A percentile compares a stretch with the other conserved stretches of the same genome.
phyloP scores from a whole-genome alignment of 2,329 filamentous ascomycete species.

The Alternaria conjuncta region DNA sequence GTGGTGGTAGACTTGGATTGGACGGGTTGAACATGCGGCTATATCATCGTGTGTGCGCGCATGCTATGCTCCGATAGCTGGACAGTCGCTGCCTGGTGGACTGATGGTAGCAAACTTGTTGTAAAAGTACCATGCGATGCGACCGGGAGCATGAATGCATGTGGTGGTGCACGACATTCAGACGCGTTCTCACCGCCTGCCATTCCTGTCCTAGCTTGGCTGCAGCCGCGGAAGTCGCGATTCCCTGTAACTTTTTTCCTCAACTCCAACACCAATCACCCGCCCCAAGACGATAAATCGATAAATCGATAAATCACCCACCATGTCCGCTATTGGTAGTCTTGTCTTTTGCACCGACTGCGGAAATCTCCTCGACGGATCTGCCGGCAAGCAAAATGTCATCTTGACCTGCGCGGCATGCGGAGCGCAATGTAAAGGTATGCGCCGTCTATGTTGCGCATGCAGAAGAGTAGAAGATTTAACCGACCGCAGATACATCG shows the following conservation, averaged over 20 bases:
- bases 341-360: constrained; percentile 93
- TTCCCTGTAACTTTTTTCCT: constrained; percentile 30
- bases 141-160: constrained; percentile 3
- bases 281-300: constrained; percentile 1
- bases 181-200: constrained; percentile 40
- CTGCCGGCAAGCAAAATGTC: constrained; percentile 76
- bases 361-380: constrained; percentile 85
- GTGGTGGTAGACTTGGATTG: not conserved
- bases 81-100: not conserved
- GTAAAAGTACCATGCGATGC: constrained; percentile 3
- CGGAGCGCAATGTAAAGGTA: constrained; percentile 63
- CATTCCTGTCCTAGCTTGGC: constrained; percentile 19
- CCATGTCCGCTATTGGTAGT: constrained; percentile 88
- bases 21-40: constrained; percentile 3
- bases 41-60: constrained; percentile 18
- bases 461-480: not conserved
- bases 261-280: constrained; percentile 2
- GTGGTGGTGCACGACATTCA: constrained; percentile 5
- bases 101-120: not conserved
- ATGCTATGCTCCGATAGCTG: constrained; percentile 8
- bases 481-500: constrained; percentile 33
- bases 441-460: not conserved
- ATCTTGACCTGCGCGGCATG: constrained; percentile 85
- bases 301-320: constrained; percentile 21
- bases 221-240: constrained; percentile 22